A percentile compares a stretch with the other conserved stretches of the same genome.
Evolutionary conservation across 805 yeast species (phyloP).

Genomic region (Starmerella khaoyaiensis): DNA sequence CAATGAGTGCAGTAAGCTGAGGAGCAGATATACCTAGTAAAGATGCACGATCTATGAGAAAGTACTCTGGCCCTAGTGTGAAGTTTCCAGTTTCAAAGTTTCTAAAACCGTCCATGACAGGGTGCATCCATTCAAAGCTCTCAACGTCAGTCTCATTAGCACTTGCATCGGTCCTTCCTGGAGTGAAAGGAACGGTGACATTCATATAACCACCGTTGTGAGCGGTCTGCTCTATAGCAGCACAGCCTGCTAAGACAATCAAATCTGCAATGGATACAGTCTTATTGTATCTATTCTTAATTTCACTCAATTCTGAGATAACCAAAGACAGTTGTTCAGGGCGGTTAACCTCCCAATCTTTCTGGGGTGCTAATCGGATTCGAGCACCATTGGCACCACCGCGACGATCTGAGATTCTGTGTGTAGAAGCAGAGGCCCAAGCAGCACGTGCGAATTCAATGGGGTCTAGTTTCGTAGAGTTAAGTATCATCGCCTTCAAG

Average conservation of each 20-base stretch:
- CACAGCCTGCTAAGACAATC: conserved; percentile 15
- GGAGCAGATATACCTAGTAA: conserved; percentile 16
- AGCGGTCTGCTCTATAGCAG: conserved; percentile 17
- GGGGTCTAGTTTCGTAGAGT: conserved; percentile 5
- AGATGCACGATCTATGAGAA: conserved; percentile 18
- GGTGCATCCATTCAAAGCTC: conserved; percentile 17
- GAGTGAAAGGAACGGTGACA: conserved; percentile 16
- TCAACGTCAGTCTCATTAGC: conserved; percentile 13
- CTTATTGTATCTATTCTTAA: conserved; percentile 13
- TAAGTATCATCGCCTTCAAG: conserved; percentile 11
- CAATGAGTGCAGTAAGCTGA: conserved; percentile 17
- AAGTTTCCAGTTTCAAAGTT: conserved; percentile 15
- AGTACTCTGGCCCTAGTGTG: conserved; percentile 12
- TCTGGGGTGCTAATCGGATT: conserved; percentile 15
- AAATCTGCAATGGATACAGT: conserved; percentile 17
- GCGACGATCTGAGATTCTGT: conserved; percentile 16
- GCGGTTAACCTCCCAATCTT: conserved; percentile 19
- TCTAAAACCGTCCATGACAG: conserved; percentile 19
- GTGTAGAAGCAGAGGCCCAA: conserved; percentile 18
- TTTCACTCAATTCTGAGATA: conserved; percentile 6
- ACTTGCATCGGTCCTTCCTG: conserved; percentile 17
- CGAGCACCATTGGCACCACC: conserved; percentile 21
- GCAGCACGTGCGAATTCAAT: conserved; percentile 17
- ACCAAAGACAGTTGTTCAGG: conserved; percentile 16
- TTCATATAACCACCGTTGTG: conserved; percentile 9